Evolutionary conservation across 306 rosid species (phyloP).

Genomic region (Fragaria iinumae): DNA sequence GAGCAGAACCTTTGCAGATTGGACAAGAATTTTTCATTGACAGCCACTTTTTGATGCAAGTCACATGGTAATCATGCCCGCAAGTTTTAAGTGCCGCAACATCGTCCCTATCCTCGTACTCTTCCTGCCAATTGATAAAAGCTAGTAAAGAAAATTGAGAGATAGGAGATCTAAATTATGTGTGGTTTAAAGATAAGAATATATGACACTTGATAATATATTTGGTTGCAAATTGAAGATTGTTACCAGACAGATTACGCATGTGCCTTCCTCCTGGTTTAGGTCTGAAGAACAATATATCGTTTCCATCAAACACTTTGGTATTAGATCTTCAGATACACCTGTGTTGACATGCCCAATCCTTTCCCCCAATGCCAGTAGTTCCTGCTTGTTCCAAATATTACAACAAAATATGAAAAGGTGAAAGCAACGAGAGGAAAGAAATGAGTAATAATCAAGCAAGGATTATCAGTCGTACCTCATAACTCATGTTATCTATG

Average conservation of each 20-base stretch:
- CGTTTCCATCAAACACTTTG: constrained; percentile 70
- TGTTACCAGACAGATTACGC: constrained; percentile 76
- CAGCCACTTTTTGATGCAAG: constrained; percentile 82
- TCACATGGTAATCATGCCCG: constrained; percentile 79
- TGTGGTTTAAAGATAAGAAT: background rate
- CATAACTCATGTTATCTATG: constrained; percentile 79
- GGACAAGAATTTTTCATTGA: constrained; percentile 77
- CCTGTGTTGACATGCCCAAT: constrained; percentile 83
- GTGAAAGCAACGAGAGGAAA: background rate
- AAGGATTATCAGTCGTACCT: constrained; percentile 39
- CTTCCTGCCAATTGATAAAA: constrained; percentile 52
- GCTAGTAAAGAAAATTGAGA: background rate
- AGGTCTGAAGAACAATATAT: constrained; percentile 73
- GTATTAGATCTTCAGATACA: constrained; percentile 56
- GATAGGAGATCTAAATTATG: background rate
- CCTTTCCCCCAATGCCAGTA: constrained; percentile 80
- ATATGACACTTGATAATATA: background rate
- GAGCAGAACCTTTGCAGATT: constrained; percentile 63
- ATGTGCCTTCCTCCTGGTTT: constrained; percentile 63
- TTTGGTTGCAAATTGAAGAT: constrained; percentile 1
- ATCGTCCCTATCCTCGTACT: constrained; percentile 79
- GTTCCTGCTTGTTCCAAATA: constrained; percentile 50
- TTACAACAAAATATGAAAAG: constrained; percentile 3
- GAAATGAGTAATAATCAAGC: background rate
- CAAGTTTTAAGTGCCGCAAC: constrained; percentile 66